These are phyloP conservation scores for Camelina sativa DNA, from an alignment of 345 rosid species.

Conservation along the genomic window DNA sequence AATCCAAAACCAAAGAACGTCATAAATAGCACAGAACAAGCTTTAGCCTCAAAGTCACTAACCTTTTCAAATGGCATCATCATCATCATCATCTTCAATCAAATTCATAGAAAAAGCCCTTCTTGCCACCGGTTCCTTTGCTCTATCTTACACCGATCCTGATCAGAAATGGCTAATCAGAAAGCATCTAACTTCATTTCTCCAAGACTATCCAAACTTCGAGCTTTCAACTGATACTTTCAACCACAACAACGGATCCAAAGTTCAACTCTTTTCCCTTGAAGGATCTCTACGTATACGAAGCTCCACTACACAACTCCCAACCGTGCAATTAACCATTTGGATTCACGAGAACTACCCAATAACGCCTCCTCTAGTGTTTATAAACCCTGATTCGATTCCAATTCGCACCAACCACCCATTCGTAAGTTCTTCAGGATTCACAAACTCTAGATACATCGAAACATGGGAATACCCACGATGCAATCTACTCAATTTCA, in stretches of 20 bases:
- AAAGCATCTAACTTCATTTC: slow-evolving; percentile 61
- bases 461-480: slow-evolving; percentile 60
- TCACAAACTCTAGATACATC: slow-evolving; percentile 52
- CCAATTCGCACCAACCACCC: slow-evolving; percentile 59
- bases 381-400: slow-evolving; percentile 34
- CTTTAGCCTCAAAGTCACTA: slow-evolving; percentile 21
- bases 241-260: slow-evolving; percentile 69
- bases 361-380: slow-evolving; percentile 56
- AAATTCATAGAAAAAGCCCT: slow-evolving; percentile 72
- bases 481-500: slow-evolving; percentile 51
- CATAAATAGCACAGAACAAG: slow-evolving; percentile 28
- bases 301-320: slow-evolving; percentile 30
- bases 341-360: slow-evolving; percentile 83
- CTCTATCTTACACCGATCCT: slow-evolving; percentile 67
- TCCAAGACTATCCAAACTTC: slow-evolving; percentile 57
- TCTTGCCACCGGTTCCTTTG: slow-evolving; percentile 42
- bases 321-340: slow-evolving; percentile 55
- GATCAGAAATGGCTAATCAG: slow-evolving; percentile 66
- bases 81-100: slow-evolving; percentile 40
- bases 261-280: slow-evolving; percentile 55
- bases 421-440: slow-evolving; percentile 64
- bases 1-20: slow-evolving; percentile 26
- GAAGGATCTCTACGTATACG: slow-evolving; percentile 51
- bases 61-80: slow-evolving; percentile 31
- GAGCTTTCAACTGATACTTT: slow-evolving; percentile 48